These are phyloP conservation scores for Aspergillus ruber DNA, from an alignment of 2,329 filamentous ascomycete species.

Conservation along the genomic window DNA sequence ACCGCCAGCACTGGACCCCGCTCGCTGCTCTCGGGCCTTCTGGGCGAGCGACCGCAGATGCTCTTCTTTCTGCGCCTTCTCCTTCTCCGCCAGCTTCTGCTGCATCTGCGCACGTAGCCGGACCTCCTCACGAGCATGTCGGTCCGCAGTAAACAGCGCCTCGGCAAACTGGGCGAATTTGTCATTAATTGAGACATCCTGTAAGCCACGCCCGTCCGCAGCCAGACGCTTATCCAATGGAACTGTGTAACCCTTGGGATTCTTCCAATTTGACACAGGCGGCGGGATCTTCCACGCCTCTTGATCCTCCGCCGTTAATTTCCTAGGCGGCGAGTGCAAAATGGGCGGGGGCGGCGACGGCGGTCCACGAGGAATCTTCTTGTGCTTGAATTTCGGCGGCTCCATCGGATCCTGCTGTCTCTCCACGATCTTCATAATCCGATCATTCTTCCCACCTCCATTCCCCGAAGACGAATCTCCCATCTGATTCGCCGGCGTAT, in stretches of 20 bases:
- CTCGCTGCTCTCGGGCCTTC: slow-evolving; percentile 79
- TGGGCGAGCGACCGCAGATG: slow-evolving; percentile 80
- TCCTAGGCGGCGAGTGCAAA: slow-evolving; percentile 89
- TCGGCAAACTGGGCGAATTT: slow-evolving; percentile 97
- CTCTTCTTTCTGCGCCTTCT: slow-evolving; percentile 90
- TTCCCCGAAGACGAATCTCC: slow-evolving; percentile 69
- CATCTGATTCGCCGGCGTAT: slow-evolving; percentile 96
- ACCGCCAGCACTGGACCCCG: slow-evolving; percentile 34
- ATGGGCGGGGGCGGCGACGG: slow-evolving; percentile 89
- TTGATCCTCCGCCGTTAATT: slow-evolving; percentile 93
- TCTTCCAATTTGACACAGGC: slow-evolving; percentile 97
- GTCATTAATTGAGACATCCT: slow-evolving; percentile 95
- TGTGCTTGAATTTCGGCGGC: slow-evolving; percentile 97
- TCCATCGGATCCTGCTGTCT: slow-evolving; percentile 92
- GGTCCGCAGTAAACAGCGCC: slow-evolving; percentile 86
- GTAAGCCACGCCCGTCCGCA: slow-evolving; percentile 82
- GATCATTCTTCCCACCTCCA: slow-evolving; percentile 74
- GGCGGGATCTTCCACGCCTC: slow-evolving; percentile 92
- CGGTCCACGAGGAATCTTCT: slow-evolving; percentile 91
- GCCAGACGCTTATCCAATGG: slow-evolving; percentile 92
- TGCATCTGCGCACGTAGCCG: slow-evolving; percentile 91
- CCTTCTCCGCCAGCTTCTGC: slow-evolving; percentile 90
- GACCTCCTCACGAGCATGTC: slow-evolving; percentile 92
- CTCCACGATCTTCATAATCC: slow-evolving; percentile 98
- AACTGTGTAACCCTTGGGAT: slow-evolving; percentile 95